phyloP scores from a whole-genome alignment of 2,329 filamentous ascomycete genomes.

The Fusarium sp. region DNA sequence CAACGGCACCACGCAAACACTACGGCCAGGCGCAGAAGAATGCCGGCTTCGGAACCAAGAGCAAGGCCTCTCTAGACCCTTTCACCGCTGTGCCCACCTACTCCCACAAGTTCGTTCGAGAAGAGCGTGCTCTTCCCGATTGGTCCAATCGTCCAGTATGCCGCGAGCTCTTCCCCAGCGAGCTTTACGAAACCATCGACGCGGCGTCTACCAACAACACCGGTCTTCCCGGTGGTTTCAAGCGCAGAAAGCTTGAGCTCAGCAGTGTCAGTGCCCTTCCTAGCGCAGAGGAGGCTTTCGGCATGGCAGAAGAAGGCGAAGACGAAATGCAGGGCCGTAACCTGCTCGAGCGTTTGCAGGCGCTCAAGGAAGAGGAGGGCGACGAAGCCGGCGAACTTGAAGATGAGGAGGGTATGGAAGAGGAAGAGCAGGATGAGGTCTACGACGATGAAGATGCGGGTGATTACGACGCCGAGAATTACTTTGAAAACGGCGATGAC shows the following conservation, averaged over 20 bases:
- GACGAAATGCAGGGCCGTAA: conserved; percentile 53
- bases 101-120: conserved; percentile 66
- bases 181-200: conserved; percentile 68
- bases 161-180: conserved; percentile 67
- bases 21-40: conserved; percentile 73
- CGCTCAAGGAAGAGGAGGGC: conserved; percentile 64
- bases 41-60: conserved; percentile 67
- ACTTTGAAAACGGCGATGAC: conserved; percentile 71
- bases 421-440: conserved; percentile 63
- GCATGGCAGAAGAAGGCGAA: conserved; percentile 49
- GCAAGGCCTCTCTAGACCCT: conserved; percentile 68
- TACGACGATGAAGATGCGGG: conserved; percentile 72
- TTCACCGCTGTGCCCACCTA: conserved; percentile 72
- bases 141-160: conserved; percentile 65
- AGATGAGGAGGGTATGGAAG: conserved; percentile 63
- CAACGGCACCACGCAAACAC: conserved; percentile 56
- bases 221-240: conserved; percentile 55
- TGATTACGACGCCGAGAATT: conserved; percentile 72
- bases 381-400: conserved; percentile 64
- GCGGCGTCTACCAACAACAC: conserved; percentile 53
- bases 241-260: conserved; percentile 60
- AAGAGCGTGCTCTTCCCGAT: conserved; percentile 67
- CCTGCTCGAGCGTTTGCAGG: conserved; percentile 61
- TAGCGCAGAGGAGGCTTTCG: conserved; percentile 66
- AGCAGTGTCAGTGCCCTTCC: conserved; percentile 63